Conservation (phyloP, 441 rosid genomes). For the Geranium incanum region DNA sequence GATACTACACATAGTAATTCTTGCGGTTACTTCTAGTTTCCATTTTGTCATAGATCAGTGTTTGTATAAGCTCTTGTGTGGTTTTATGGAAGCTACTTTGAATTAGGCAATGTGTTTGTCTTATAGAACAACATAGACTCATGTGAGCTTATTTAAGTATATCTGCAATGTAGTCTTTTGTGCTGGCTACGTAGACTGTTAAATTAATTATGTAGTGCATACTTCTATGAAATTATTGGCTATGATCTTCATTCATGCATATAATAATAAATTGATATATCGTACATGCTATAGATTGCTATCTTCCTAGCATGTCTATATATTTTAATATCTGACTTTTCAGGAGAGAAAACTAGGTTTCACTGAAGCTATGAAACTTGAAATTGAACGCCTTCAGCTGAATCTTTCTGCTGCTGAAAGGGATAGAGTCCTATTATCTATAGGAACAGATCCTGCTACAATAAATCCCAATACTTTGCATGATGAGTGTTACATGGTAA, state of each 20-base stretch:
- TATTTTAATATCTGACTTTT: constrained; percentile 17
- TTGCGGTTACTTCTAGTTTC: no score
- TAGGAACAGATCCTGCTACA: constrained; percentile 88
- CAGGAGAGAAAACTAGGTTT: constrained; percentile 68
- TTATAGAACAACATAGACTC: no score
- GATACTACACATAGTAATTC: neutral
- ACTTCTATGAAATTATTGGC: neutral
- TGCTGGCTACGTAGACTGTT: neutral
- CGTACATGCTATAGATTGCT: neutral
- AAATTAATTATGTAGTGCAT: neutral
- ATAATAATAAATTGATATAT: neutral
- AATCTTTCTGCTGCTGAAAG: constrained; percentile 95
- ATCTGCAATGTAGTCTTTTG: no score
- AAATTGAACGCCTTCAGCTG: constrained; percentile 74
- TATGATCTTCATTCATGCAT: neutral
- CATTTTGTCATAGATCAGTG: neutral
- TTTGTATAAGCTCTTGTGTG: neutral
- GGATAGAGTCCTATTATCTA: constrained; percentile 76
- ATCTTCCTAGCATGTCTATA: neutral
- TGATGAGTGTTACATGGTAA: constrained; percentile 59
- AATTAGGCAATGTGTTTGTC: neutral
- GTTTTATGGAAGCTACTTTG: neutral
- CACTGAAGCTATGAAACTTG: constrained; percentile 75
- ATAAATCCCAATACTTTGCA: constrained; percentile 73
- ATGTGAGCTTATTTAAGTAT: no score